Percentiles rank a stretch among this genome's conserved stretches.
Evolutionary conservation across 495 filamentous ascomycete genomes (phyloP).

Genomic region (Articulospora tetracladia): DNA sequence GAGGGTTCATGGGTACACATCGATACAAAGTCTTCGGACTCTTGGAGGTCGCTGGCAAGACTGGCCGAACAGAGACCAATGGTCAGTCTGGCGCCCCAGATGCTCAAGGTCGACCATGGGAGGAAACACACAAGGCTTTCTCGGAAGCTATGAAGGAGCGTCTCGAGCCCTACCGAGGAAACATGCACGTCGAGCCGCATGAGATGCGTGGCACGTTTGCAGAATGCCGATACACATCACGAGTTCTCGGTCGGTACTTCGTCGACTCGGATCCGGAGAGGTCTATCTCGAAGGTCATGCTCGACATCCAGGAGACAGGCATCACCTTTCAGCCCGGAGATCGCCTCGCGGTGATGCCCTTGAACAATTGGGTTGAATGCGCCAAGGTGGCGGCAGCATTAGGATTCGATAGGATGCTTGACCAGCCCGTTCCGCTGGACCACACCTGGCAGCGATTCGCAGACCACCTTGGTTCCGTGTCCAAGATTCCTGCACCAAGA

Average conservation of each 20-base stretch:
- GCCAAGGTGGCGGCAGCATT: slow-evolving; percentile 28
- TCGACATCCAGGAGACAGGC: slow-evolving; percentile 28
- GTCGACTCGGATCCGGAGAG: slow-evolving; percentile 27
- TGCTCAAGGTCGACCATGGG: slow-evolving; percentile 29
- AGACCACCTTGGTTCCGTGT: slow-evolving; percentile 25
- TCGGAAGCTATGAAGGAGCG: slow-evolving; percentile 35
- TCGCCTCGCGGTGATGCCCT: slow-evolving; percentile 32
- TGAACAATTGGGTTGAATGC: slow-evolving; percentile 27
- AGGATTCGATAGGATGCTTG: slow-evolving; percentile 25
- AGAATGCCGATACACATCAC: slow-evolving; percentile 30
- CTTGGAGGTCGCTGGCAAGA: slow-evolving; percentile 34
- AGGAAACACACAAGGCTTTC: slow-evolving; percentile 32
- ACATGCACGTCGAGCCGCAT: slow-evolving; percentile 28
- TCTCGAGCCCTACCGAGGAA: slow-evolving; percentile 29
- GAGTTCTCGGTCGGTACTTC: slow-evolving; percentile 20
- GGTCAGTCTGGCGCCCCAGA: slow-evolving; percentile 28
- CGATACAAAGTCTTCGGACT: slow-evolving; percentile 37
- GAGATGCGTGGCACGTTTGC: slow-evolving; percentile 32
- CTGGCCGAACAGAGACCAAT: slow-evolving; percentile 33
- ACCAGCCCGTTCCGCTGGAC: slow-evolving; percentile 25
- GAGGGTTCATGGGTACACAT: slow-evolving; percentile 36
- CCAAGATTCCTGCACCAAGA: slow-evolving; percentile 10
- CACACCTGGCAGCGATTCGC: slow-evolving; percentile 29
- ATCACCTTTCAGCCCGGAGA: slow-evolving; percentile 34
- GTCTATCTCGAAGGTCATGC: slow-evolving; percentile 27